Evolutionary conservation across 2,329 filamentous ascomycete genomes (phyloP).

Genomic region (Botrytis pseudocinerea): DNA sequence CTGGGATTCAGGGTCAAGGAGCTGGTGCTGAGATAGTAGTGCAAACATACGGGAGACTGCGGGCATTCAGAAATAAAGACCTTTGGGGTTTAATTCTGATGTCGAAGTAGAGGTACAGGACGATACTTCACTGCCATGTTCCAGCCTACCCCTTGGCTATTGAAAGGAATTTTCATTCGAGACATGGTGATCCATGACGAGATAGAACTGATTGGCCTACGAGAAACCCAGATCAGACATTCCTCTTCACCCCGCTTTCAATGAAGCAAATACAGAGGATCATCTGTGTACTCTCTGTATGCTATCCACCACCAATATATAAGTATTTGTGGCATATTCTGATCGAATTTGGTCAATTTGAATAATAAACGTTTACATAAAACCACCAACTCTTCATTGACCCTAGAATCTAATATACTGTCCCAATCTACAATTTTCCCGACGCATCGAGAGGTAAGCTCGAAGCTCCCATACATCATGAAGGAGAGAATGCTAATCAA

Average conservation of each 20-base stretch:
- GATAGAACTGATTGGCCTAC: neutral
- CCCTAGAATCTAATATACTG: neutral
- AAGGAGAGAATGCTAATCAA: neutral
- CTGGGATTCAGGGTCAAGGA: neutral
- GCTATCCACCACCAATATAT: neutral
- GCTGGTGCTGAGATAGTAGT: neutral
- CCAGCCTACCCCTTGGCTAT: neutral
- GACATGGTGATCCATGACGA: neutral
- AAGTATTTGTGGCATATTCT: neutral
- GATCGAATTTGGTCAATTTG: neutral
- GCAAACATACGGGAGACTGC: too few relatives aligned
- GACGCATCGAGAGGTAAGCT: slow-evolving; percentile 3
- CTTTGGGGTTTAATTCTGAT: neutral
- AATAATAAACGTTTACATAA: neutral
- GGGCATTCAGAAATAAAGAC: neutral
- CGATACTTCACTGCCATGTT: slow-evolving; percentile 2
- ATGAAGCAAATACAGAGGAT: neutral
- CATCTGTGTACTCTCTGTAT: neutral
- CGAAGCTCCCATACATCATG: neutral
- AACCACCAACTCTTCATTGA: neutral
- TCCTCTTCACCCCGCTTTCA: neutral
- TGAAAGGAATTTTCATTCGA: neutral
- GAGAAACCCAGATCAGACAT: neutral
- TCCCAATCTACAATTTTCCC: neutral
- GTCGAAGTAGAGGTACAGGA: neutral